Evolutionary conservation across 2,329 filamentous ascomycete species (phyloP).

Genomic region (Hypoxylon sp.): DNA sequence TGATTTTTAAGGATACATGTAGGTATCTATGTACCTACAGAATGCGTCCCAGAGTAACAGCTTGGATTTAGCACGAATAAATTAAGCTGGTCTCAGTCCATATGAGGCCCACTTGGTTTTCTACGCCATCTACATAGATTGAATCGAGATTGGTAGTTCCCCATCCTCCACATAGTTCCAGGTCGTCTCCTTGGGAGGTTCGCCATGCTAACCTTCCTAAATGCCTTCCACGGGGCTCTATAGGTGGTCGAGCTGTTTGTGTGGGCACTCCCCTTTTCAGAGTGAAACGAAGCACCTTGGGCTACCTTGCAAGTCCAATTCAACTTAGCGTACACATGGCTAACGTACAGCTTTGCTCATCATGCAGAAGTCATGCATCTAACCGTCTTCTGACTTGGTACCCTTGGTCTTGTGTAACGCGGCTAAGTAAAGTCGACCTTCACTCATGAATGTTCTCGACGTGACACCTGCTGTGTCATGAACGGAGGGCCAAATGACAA

Average conservation of each 20-base stretch:
- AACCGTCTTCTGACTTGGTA: constrained; percentile 39
- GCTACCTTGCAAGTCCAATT: constrained; percentile 35
- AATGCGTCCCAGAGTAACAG: constrained; percentile 15
- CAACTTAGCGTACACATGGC: constrained; percentile 44
- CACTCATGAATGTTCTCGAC: constrained; percentile 41
- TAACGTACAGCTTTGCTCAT: constrained; percentile 37
- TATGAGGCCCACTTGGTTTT: constrained; percentile 34
- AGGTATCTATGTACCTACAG: no score
- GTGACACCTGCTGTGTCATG: constrained; percentile 48
- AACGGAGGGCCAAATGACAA: constrained; percentile 38
- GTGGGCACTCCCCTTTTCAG: constrained; percentile 34
- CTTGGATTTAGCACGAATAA: constrained; percentile 26
- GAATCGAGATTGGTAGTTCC: constrained; percentile 43
- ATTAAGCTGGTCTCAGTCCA: constrained; percentile 41
- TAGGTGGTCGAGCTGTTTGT: constrained; percentile 37
- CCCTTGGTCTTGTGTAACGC: constrained; percentile 35
- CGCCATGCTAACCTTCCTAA: constrained; percentile 12
- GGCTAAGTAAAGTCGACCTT: constrained; percentile 37
- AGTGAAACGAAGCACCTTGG: constrained; percentile 40
- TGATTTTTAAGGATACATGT: constrained; percentile 13
- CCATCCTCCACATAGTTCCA: constrained; percentile 35
- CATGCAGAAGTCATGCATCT: constrained; percentile 41
- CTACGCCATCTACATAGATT: constrained; percentile 43
- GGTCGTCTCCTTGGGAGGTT: constrained; percentile 36
- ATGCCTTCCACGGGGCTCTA: constrained; percentile 17